These are phyloP conservation scores for Trichoderma sp. DNA, from an alignment of 2,329 filamentous ascomycete species.

Conservation along the genomic window DNA sequence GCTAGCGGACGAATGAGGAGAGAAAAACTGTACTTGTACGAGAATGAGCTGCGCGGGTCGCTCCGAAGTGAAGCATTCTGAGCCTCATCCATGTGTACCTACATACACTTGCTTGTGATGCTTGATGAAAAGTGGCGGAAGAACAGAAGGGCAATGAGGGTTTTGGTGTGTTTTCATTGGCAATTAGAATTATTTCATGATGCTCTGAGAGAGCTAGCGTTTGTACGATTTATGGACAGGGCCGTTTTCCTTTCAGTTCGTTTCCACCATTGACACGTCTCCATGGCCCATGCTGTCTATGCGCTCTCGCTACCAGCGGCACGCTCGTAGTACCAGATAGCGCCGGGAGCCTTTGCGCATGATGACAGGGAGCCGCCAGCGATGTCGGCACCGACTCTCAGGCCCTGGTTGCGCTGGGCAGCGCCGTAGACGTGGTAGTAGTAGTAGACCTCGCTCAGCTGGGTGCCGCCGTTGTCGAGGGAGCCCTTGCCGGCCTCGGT, in stretches of 20 bases:
- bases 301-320: constrained; percentile 39
- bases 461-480: constrained; percentile 58
- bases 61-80: background rate
- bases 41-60: background rate
- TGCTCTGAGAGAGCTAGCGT: constrained; percentile 16
- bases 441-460: constrained; percentile 67
- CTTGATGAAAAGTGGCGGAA: background rate
- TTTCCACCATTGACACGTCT: background rate
- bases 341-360: constrained; percentile 57
- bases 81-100: background rate
- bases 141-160: background rate
- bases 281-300: background rate
- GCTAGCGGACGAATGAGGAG: constrained; percentile 53
- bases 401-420: constrained; percentile 54
- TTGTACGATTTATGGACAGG: constrained; percentile 23
- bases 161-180: constrained; percentile 10
- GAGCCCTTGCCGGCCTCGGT: constrained; percentile 59
- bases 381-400: constrained; percentile 48
- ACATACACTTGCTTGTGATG: background rate
- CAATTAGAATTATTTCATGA: constrained; percentile 16
- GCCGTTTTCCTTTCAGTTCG: background rate
- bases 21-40: constrained; percentile 7
- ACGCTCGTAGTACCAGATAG: constrained; percentile 59
- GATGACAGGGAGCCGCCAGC: constrained; percentile 54
- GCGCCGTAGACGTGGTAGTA: constrained; percentile 63